A percentile compares a stretch with the other conserved stretches of the same genome.
Evolutionary conservation across 108 stramenopile genomes (phyloP).

Genomic region (Nannochloropsis gaditana): DNA sequence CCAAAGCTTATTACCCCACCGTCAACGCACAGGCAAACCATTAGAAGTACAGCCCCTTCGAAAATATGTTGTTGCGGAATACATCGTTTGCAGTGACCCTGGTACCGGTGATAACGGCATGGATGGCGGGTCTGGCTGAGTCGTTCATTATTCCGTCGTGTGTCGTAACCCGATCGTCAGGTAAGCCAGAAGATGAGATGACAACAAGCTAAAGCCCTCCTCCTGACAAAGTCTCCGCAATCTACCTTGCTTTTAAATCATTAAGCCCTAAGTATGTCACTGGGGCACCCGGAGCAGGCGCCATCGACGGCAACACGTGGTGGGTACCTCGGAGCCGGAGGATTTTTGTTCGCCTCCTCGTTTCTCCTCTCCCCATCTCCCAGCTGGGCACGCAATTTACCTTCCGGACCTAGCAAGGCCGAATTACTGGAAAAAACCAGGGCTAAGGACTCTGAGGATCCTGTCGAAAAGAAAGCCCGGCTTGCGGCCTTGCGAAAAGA

Average conservation of each 20-base stretch:
- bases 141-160: too few relatives aligned
- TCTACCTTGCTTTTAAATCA: not conserved
- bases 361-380: not conserved
- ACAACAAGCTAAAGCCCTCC: too few relatives aligned
- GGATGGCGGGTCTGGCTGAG: too few relatives aligned
- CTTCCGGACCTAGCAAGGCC: not conserved
- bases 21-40: too few relatives aligned
- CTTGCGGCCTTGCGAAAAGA: not conserved
- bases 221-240: too few relatives aligned
- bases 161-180: too few relatives aligned
- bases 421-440: conserved; percentile 1
- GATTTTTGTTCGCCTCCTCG: not conserved
- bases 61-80: too few relatives aligned
- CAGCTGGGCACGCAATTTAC: conserved; percentile 15
- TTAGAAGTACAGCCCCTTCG: too few relatives aligned
- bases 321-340: not conserved
- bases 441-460: not conserved
- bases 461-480: not conserved
- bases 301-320: not conserved
- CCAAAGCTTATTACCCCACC: too few relatives aligned
- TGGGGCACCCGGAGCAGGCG: not conserved
- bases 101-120: too few relatives aligned
- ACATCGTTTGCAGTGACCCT: too few relatives aligned
- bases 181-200: too few relatives aligned
- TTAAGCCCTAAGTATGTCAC: not conserved